A percentile compares a stretch with the other conserved stretches of the same genome.
phyloP scores from a whole-genome alignment of 768 basidiomycete genomes.

The Candolleomyces eurysporus region DNA sequence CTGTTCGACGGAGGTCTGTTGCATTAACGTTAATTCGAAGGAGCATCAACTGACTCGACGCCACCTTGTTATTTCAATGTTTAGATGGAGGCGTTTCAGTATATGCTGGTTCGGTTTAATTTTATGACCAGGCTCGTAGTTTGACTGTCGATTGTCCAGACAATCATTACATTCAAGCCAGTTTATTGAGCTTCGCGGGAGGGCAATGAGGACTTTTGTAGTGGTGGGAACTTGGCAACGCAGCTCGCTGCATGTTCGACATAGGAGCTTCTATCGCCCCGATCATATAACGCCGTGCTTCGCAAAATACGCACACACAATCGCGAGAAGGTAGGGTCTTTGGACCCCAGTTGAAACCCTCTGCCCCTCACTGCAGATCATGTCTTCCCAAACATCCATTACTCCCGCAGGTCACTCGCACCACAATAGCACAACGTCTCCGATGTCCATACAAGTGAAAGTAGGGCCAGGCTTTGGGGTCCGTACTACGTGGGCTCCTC shows the following conservation, averaged over 20 bases:
- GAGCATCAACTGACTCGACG: too few species aligned
- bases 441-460: not conserved
- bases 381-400: too few species aligned
- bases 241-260: not conserved
- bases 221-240: not conserved
- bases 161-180: conserved; percentile 1
- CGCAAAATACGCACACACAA: conserved; percentile 4
- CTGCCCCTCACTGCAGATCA: not conserved
- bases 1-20: too few species aligned
- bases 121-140: too few species aligned
- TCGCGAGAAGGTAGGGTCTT: not conserved
- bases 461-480: not conserved
- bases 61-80: too few species aligned
- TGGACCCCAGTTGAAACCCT: not conserved
- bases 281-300: conserved; percentile 1
- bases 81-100: too few species aligned
- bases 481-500: not conserved
- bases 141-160: not conserved
- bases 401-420: too few species aligned
- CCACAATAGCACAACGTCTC: not conserved
- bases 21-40: too few species aligned
- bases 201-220: not conserved
- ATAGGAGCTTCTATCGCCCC: conserved; percentile 4
- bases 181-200: not conserved
- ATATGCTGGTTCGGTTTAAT: too few species aligned